Evolutionary conservation across 768 basidiomycete species (phyloP), one percentile per base, ranked within the genome.

Genomic region (Daedaleopsis nitida): DNA sequence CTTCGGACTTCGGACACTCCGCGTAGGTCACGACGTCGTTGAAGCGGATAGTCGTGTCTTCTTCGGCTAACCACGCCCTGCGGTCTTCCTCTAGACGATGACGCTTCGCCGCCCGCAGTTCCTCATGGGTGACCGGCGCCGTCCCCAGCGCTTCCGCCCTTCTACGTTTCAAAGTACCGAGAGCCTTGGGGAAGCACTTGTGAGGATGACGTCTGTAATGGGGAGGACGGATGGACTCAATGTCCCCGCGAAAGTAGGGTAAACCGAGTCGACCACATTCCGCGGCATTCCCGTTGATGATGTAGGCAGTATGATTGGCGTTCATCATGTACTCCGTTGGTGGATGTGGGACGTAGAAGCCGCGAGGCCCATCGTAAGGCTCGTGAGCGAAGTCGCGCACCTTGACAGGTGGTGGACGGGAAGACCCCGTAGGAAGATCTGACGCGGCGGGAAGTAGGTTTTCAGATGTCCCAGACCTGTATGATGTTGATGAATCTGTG

Each of bases 351-450:
- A 68, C 48, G 56, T 68, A 70, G 35, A 57, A 67, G 11, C 63
- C 58, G 27, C 61, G 58, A 4, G 58, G 57, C 19, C 65, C 64
- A 21, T 52, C 37, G 52, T 67, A 64, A 5, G 66, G 55, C 51
- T 67, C 68, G 49, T 67, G 59, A 5, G 69, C 70, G 34, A 68
- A 73, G 57, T 75, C 74, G 24, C 71, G 67, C 14, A 65, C 58
- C 37, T 64, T 55, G 7, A 60, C 32, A 19, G 45, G 56, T 13
- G 35, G 27, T 24, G 47, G 21, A 6, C 14, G 38, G 37, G 35
- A 0, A 10, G 37, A 39, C 27, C 27, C 27, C 27, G 27, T 32
- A 32, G 27, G 27, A 17, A 3, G 21, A 23, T 38, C 0, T 17
- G 49, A 21, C 11, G 57, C 47, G 9, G 62, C 57, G 7, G 32